A percentile compares a stretch with the other conserved stretches of the same genome.
phyloP scores from a whole-genome alignment of 73 alveolate species.

The Tetrahymena elliotti region DNA sequence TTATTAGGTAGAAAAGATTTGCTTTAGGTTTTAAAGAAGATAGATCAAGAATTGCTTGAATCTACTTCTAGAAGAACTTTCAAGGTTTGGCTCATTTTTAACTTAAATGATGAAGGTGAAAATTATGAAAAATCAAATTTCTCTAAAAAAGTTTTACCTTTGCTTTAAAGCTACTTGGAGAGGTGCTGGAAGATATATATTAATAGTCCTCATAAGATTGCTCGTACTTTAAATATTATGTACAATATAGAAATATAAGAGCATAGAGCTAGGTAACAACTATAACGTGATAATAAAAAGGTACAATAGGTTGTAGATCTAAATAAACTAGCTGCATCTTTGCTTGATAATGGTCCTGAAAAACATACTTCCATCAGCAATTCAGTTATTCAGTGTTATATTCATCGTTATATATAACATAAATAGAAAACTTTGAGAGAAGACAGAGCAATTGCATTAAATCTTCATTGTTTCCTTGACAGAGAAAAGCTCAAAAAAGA shows the following conservation, averaged over 20 bases:
- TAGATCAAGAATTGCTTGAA: not conserved
- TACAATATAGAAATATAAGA: not conserved
- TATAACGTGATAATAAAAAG: not conserved
- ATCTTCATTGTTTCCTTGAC: not conserved
- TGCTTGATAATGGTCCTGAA: not conserved
- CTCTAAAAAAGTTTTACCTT: not conserved
- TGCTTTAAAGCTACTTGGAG: not conserved
- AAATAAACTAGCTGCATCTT: not conserved
- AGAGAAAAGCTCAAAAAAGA: not conserved
- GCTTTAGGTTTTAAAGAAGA: not conserved
- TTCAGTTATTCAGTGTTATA: not conserved
- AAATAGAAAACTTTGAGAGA: not conserved
- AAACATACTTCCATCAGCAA: not conserved
- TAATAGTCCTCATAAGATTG: not conserved
- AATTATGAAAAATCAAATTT: not conserved
- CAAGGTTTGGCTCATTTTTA: not conserved
- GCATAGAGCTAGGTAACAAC: not conserved
- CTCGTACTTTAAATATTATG: not conserved
- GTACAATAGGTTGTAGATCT: not conserved
- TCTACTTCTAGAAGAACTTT: not conserved
- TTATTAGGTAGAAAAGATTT: not conserved
- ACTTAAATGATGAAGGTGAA: not conserved
- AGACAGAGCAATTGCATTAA: not conserved
- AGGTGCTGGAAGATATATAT: not conserved
- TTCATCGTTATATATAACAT: not conserved